Conservation (phyloP, 129 eudicot species). For the Mikania micrantha region DNA sequence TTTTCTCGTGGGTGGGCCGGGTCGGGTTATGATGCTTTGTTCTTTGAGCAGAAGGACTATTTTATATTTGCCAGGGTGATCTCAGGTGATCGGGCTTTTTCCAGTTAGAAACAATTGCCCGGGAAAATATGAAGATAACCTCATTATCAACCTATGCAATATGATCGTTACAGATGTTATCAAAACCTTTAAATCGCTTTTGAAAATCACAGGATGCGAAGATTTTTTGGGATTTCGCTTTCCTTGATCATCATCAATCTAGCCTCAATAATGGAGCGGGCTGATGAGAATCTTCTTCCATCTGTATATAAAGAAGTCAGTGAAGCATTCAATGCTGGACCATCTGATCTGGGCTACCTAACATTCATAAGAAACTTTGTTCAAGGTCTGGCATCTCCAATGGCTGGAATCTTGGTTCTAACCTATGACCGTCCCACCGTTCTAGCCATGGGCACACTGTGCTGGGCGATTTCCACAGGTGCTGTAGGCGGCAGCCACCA, state of each 20-base stretch:
- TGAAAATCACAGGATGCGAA: slow-evolving; percentile 42
- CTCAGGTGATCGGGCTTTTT: too few species aligned
- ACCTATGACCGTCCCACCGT: slow-evolving; percentile 78
- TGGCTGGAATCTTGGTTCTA: slow-evolving; percentile 72
- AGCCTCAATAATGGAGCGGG: slow-evolving; percentile 91
- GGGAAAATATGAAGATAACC: background rate
- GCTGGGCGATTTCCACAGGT: slow-evolving; percentile 90
- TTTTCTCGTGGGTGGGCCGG: too few species aligned
- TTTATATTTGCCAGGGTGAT: too few species aligned
- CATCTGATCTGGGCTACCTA: slow-evolving; percentile 82
- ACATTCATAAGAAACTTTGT: slow-evolving; percentile 67
- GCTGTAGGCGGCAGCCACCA: slow-evolving; percentile 76
- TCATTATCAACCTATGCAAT: background rate
- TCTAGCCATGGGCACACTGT: slow-evolving; percentile 77
- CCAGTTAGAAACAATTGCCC: too few species aligned
- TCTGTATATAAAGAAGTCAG: slow-evolving; percentile 96
- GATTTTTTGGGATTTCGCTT: slow-evolving; percentile 65
- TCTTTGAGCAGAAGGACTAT: too few species aligned
- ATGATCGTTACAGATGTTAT: background rate
- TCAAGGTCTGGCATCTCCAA: slow-evolving; percentile 81
- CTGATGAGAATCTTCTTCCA: slow-evolving; percentile 94
- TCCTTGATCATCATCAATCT: slow-evolving; percentile 74
- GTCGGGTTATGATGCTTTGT: too few species aligned
- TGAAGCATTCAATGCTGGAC: slow-evolving; percentile 74
- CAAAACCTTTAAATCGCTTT: background rate